Base-by-base conservation (phyloP, 495 filamentous ascomycete genomes). In the Staphylotrichum tortipilum region DNA sequence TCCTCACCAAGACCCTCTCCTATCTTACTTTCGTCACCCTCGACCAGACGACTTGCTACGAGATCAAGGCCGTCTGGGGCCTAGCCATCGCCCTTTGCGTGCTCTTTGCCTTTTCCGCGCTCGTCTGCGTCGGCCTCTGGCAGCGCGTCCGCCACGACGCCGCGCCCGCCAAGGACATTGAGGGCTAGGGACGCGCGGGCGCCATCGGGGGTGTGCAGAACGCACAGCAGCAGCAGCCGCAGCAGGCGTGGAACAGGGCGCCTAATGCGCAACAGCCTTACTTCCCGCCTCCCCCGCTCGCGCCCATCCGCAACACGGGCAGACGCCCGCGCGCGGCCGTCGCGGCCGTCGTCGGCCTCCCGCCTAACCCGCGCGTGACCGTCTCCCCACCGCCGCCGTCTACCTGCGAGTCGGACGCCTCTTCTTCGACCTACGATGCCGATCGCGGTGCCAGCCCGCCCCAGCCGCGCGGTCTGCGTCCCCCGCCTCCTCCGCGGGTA, bases 51-150 rank as follows among this genome's bases (percentile, higher is more conserved):
- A 84, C 86, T 50, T 95, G 91, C 71, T 80, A 78, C 55, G 82
- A 92, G 74, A 84, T 85, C 66, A 95, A 95, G 73, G 79, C 84
- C 10, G 81, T 90, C 53, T 95, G 89, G 91, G 91, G 89, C 15
- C 65, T 95, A 48, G 77, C 78, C 66, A 94, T 95, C 71, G 83
- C 85, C 6, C 72, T 91, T 29, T 91, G 83, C 63, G 79, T 90
- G 22, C 67, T 89, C 38, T 88, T 92, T 57, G 77, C 81, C 49
- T 80, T 88, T 47, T 81, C 81, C 5, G 58, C 70, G 28, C 63
- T 83, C 9, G 73, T 78, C 61, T 76, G 75, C 58, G 60, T 74
- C 50, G 58, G 52, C 34, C 56, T 65, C 28, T 65, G 62, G 62
- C 51, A 59, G 36, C 60, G 62, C 33, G 76, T 74, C 49, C 68